Base-by-base conservation (phyloP, 2,329 filamentous ascomycete genomes). In the Didymella pomorum region DNA sequence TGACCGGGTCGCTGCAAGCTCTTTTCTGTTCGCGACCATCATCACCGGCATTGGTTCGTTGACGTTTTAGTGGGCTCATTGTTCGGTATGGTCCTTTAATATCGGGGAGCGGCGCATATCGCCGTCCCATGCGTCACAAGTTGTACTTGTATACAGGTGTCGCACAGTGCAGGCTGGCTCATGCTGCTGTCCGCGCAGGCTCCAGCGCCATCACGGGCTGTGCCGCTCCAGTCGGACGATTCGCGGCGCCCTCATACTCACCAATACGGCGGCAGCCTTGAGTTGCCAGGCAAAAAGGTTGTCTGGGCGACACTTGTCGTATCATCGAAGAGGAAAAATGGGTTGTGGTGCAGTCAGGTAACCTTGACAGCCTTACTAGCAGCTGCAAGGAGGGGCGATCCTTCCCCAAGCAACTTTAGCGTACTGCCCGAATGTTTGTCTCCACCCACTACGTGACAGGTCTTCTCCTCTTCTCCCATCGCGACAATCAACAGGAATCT, bases 101-200 rank as follows among this genome's bases (percentile, higher is more conserved):
- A 16, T 37, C 23, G 9, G 37, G 18, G 8, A 20, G 3, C 16
- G 20, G 9, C 7, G 11, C 26, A 47, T 54, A 11, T 14, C 11
- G 18, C 29, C 10, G 8, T 12, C 26, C 43, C 37, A 16, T 50
- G 43, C 41, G 18, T 47, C 25, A 28, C 37, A 51, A 35, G n/a
- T 43, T 25, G 31, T 35, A 54, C 51, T 51, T 48, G 54, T 58
- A 56, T 56, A 59, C 61, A 51, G 45, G 37, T 37, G 46, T 47
- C 31, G 47, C 31, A 59, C 51, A 33, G 46, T 25, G 31, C 52
- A 20, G 12, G n/a, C 51, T 44, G 14, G 42, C 37, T 43, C 43
- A 53, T 57, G 50, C 26, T 51, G 26, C 12, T 43, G 31, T 46
- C 49, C 44, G 33, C 42, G 28, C 26, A 54, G 56, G 56, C 56